Evolutionary conservation across 2,329 filamentous ascomycete species (phyloP), one percentile per base, ranked within the genome.

Genomic region (Monosporascus sp.): DNA sequence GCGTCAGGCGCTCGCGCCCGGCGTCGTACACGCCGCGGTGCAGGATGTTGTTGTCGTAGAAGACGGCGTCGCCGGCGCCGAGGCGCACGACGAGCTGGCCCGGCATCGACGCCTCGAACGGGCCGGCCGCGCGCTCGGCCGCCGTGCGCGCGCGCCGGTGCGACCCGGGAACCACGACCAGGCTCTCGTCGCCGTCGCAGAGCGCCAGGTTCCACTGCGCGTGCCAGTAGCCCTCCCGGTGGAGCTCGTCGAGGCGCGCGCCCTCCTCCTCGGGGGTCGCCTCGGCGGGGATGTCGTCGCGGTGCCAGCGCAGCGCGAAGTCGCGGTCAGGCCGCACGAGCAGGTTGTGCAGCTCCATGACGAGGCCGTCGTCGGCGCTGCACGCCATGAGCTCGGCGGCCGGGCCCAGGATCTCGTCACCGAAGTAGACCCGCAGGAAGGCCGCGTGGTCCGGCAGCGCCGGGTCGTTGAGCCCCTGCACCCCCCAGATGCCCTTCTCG

Each of bases 31-130:
- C 81, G 1, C 87, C 88, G 4, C 87, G 75, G 64, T 91, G 88
- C 58, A 95, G 68, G 58, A 96, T 95, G 68, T 96, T 95, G 66
- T 92, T 95, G 69, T 96, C 85, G 67, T 96, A 96, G 64, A 96
- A 96, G 43, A 88, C 88, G 17, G 88, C 83, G 70, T 96, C 91
- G 0, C 91, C 91, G 0, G 89, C 79, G 57, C 80, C 73, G 56
- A 95, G 74, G 65, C 75, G 65, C 17, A 95, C 89, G 3, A 81
- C 71, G 16, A 86, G 65, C 74, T 91, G 85, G 0, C 74, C 82
- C 0, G 85, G 83, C 60, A 94, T 62, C 2, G 73, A 64, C 2
- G 72, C 65, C 60, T 86, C 86, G 62, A 83, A 88, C 0, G 87
- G 85, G 20, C 77, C 82, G 0, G 89, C 89, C 7, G 64, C 69